Percentiles rank a stretch among this genome's conserved stretches.
phyloP scores from a whole-genome alignment of 202 grass and related monocot genomes.

The Hordeum pubiflorum region DNA sequence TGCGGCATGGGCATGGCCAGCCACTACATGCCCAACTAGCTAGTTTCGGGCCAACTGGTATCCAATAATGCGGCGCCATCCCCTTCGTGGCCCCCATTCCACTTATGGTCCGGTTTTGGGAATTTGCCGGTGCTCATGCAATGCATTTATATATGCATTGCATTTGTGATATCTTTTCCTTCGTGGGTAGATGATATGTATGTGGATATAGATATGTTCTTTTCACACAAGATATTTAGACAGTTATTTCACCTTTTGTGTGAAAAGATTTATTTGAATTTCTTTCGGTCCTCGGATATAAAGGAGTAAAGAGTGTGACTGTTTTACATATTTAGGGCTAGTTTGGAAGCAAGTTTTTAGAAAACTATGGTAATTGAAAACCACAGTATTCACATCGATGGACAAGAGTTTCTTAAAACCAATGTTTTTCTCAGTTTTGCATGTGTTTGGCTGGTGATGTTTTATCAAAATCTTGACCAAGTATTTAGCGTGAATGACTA shows the following conservation, averaged over 20 bases:
- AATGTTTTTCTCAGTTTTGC: too few species aligned
- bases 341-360: too few species aligned
- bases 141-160: background rate
- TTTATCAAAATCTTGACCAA: too few species aligned
- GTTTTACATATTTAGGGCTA: too few species aligned
- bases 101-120: background rate
- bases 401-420: too few species aligned
- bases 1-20: background rate
- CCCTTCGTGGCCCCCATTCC: background rate
- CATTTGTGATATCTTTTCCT: background rate
- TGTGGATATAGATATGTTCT: background rate
- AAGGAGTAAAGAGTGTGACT: too few species aligned
- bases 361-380: too few species aligned
- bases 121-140: background rate
- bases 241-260: background rate
- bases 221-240: background rate
- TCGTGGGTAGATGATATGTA: background rate
- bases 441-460: too few species aligned
- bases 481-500: too few species aligned
- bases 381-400: too few species aligned
- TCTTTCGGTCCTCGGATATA: too few species aligned
- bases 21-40: background rate
- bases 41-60: background rate
- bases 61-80: conserved; percentile 3
- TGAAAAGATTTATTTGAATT: too few species aligned